Percentiles rank a stretch among this genome's conserved stretches.
These are phyloP conservation scores for Clitopilus hobsonii DNA, from an alignment of 768 basidiomycete species.

Conservation along the genomic window DNA sequence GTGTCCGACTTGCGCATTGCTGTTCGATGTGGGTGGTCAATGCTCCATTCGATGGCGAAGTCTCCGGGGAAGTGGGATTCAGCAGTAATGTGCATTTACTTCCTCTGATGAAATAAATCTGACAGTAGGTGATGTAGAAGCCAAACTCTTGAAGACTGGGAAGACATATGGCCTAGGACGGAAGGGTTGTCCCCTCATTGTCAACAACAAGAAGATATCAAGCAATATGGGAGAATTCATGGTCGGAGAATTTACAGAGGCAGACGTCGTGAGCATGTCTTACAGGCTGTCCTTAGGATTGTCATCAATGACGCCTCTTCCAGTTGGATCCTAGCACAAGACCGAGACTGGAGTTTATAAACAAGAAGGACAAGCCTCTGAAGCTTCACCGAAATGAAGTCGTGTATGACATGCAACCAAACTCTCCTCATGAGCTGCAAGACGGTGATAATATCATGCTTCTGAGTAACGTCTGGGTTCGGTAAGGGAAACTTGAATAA, in stretches of 20 bases:
- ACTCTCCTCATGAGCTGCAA: slow-evolving; percentile 35
- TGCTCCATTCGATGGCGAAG: slow-evolving; percentile 49
- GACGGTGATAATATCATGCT: slow-evolving; percentile 53
- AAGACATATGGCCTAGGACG: slow-evolving; percentile 53
- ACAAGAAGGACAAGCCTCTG: slow-evolving; percentile 43
- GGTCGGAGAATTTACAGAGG: slow-evolving; percentile 45
- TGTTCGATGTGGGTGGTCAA: slow-evolving; percentile 47
- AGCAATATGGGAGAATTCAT: slow-evolving; percentile 53
- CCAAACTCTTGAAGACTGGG: slow-evolving; percentile 61
- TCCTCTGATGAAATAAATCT: neutral
- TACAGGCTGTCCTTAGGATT: neutral
- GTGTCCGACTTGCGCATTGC: neutral
- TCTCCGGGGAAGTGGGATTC: slow-evolving; percentile 24
- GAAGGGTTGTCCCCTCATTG: slow-evolving; percentile 43
- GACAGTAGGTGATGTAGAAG: slow-evolving; percentile 14
- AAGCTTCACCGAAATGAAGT: slow-evolving; percentile 34
- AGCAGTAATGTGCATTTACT: slow-evolving; percentile 28
- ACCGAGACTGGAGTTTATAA: slow-evolving; percentile 45
- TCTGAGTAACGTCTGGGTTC: slow-evolving; percentile 34
- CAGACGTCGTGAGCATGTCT: slow-evolving; percentile 49
- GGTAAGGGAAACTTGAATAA: slow-evolving; percentile 32
- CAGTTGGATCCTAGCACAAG: slow-evolving; percentile 46
- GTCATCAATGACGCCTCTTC: neutral
- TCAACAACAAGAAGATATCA: slow-evolving; percentile 65
- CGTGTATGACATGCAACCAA: slow-evolving; percentile 28